phyloP scores from a whole-genome alignment of 306 rosid species.

The Prunus davidiana region DNA sequence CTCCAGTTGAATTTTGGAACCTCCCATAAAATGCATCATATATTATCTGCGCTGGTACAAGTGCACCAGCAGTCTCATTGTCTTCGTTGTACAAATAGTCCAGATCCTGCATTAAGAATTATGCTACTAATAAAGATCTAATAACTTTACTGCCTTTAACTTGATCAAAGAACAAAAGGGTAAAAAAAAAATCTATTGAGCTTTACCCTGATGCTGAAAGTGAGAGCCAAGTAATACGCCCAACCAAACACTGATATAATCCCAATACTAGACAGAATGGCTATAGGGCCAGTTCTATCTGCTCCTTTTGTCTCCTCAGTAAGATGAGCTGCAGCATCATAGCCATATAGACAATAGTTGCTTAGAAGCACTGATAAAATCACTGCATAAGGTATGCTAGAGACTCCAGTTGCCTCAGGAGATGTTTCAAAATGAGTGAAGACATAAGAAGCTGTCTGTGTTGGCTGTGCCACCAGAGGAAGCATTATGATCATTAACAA shows the following conservation, averaged over 20 bases:
- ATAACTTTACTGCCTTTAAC: not conserved
- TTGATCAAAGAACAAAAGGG: not conserved
- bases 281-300: conserved; percentile 21
- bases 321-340: conserved; percentile 29
- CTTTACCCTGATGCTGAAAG: conserved; percentile 12
- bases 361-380: conserved; percentile 23
- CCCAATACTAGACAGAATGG: conserved; percentile 22
- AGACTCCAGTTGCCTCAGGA: conserved; percentile 19
- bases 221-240: conserved; percentile 19
- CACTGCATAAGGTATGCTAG: conserved; percentile 28
- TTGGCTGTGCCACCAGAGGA: conserved; percentile 24
- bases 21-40: conserved; percentile 30
- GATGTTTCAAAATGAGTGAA: conserved; percentile 29
- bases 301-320: conserved; percentile 33
- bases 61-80: conserved; percentile 29
- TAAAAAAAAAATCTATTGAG: not conserved
- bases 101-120: conserved; percentile 9
- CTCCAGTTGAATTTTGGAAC: conserved; percentile 27
- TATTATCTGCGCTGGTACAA: conserved; percentile 30
- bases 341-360: conserved; percentile 22
- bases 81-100: conserved; percentile 19
- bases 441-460: conserved; percentile 22
- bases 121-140: not conserved
- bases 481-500: conserved; percentile 17
- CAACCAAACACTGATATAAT: conserved; percentile 25